Conservation (phyloP, 2,329 filamentous ascomycete species). For the Ascocoryne sarcoides region DNA sequence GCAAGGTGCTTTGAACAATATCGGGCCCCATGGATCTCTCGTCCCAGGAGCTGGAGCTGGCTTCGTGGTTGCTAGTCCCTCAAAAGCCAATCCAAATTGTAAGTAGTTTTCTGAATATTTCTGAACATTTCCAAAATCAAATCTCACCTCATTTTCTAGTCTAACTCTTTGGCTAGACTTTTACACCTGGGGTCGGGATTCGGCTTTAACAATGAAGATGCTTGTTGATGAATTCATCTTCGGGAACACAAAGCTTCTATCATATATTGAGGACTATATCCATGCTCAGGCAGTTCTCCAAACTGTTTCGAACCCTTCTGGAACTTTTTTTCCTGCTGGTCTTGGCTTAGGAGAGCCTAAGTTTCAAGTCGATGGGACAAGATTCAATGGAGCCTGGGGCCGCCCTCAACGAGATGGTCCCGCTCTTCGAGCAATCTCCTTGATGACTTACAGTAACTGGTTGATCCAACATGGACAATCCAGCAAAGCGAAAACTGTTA, state of each 20-base stretch:
- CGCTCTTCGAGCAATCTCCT: constrained; percentile 62
- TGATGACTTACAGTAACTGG: constrained; percentile 68
- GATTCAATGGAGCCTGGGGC: constrained; percentile 62
- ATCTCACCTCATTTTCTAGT: no score
- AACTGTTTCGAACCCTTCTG: constrained; percentile 47
- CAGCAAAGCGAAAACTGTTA: constrained; percentile 37
- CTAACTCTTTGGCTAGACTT: no score
- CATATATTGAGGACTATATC: constrained; percentile 57
- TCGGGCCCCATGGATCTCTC: constrained; percentile 41
- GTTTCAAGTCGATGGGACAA: constrained; percentile 54
- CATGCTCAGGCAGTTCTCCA: constrained; percentile 52
- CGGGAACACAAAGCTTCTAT: constrained; percentile 39
- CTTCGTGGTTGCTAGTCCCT: constrained; percentile 47
- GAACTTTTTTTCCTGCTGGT: constrained; percentile 32
- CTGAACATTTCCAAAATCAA: no score
- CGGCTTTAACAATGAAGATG: constrained; percentile 61
- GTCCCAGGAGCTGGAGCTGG: constrained; percentile 40
- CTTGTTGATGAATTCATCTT: constrained; percentile 56
- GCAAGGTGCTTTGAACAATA: constrained; percentile 45
- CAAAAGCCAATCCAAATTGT: constrained; percentile 45
- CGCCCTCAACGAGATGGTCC: constrained; percentile 75
- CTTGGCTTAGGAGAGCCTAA: constrained; percentile 64
- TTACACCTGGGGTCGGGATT: constrained; percentile 70
- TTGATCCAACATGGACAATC: constrained; percentile 51
- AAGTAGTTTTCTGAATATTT: constrained; percentile 16